Conservation (phyloP, 2,329 filamentous ascomycete species). For the Diaporthe sp. region DNA sequence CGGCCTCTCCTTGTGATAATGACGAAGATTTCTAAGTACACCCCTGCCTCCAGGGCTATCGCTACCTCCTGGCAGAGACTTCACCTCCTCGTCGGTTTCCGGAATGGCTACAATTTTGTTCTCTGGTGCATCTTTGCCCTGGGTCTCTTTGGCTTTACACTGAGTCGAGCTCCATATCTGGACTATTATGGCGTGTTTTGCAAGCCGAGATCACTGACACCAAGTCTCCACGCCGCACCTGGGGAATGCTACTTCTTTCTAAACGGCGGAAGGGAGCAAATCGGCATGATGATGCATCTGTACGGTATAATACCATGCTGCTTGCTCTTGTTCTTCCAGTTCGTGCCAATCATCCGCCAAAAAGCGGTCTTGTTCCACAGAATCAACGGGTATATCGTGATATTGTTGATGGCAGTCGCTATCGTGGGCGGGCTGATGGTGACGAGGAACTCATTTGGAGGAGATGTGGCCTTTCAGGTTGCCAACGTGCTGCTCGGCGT, state of each 20-base stretch:
- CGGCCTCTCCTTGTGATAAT: constrained; percentile 1
- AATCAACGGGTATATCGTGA: constrained; percentile 69
- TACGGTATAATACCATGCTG: constrained; percentile 58
- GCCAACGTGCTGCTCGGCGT: constrained; percentile 58
- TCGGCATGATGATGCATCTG: constrained; percentile 62
- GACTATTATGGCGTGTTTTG: constrained; percentile 57
- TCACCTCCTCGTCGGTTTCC: constrained; percentile 65
- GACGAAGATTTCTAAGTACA: background rate
- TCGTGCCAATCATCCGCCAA: constrained; percentile 61
- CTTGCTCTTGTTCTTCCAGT: constrained; percentile 61
- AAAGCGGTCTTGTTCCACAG: constrained; percentile 67
- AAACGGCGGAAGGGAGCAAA: constrained; percentile 42
- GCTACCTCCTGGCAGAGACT: constrained; percentile 46
- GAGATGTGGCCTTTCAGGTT: constrained; percentile 62
- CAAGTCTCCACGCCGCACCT: constrained; percentile 36
- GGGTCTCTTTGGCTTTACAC: constrained; percentile 59
- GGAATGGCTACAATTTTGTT: constrained; percentile 68
- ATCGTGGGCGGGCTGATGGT: constrained; percentile 67
- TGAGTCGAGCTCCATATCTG: constrained; percentile 63
- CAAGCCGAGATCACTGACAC: constrained; percentile 40
- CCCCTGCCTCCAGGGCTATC: background rate
- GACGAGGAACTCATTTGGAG: constrained; percentile 64
- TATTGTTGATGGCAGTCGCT: constrained; percentile 60
- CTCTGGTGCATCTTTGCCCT: constrained; percentile 64
- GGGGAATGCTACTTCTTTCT: constrained; percentile 39